These are phyloP conservation scores for Penicillium atrosanguineum DNA, from an alignment of 495 filamentous ascomycete genomes.

Conservation along the genomic window DNA sequence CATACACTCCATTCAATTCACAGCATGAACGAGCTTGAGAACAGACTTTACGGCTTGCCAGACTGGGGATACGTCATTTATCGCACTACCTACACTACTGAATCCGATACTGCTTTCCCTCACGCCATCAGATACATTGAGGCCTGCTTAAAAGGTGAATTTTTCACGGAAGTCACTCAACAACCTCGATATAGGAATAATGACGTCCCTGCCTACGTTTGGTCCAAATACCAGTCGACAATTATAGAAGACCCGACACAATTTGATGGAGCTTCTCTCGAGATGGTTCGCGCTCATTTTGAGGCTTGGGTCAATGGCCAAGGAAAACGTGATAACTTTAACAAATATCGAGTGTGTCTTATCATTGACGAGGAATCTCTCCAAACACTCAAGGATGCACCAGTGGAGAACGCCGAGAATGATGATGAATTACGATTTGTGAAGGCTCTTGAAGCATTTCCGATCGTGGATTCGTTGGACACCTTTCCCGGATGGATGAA, in stretches of 20 bases:
- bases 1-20: no score
- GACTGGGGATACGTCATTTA: no score
- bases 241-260: conserved; percentile 9
- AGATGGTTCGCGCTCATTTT: conserved; percentile 15
- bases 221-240: no score
- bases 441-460: conserved; percentile 20
- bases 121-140: no score
- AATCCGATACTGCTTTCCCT: no score
- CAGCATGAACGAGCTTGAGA: no score
- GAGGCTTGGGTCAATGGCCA: conserved; percentile 10
- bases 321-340: conserved; percentile 3
- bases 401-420: conserved; percentile 1
- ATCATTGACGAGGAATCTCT: conserved; percentile 12
- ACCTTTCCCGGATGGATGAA: conserved; percentile 15
- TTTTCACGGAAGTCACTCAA: no score
- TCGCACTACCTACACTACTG: no score
- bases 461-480: conserved; percentile 12
- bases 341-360: conserved; percentile 7
- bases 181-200: no score
- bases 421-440: conserved; percentile 10
- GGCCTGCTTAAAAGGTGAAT: no score
- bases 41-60: no score
- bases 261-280: conserved; percentile 12
- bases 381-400: conserved; percentile 5
- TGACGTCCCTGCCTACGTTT: no score